Evolutionary conservation across 2,329 filamentous ascomycete genomes (phyloP), one percentile per base, ranked within the genome.

Genomic region (Penicillium sp.): DNA sequence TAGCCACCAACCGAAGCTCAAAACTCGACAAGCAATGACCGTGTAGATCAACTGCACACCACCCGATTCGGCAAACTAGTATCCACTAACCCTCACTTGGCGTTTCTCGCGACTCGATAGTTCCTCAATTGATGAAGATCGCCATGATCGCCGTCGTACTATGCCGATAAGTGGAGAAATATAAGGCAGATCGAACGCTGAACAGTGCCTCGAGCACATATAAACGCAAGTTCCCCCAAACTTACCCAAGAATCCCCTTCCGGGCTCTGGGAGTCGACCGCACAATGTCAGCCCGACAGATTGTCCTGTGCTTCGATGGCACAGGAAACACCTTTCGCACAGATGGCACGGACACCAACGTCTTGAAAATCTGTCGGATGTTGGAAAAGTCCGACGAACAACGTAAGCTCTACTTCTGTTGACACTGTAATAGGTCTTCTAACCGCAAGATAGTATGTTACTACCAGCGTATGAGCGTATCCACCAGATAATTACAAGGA

Each of bases 361-460:
- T 72, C 29, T 57, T 72, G 17, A 72, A 67, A 54, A 68, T 72
- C 10, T 72, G 67, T 54, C 64, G 67, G 6, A 68, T 70, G 65
- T 57, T 69, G 2, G 62, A 68, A 45, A 61, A 65, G 22, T 62
- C 52, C 17, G 64, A 66, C 41, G 45, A 57, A 24, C 61, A 63
- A 43, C 57, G 52, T 54, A 31, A 49, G 52, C 29, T 12, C 19
- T 3, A 19, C 7, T 6, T 24, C 2, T 7, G 22, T 4, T n/a
- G 8, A n/a, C 2, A 24, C 5, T 6, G 12, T n/a, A 13, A 22
- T 3, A 9, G 15, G 8, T 5, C 24, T 15, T n/a, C 34, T 44
- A 32, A 49, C 19, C 21, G 15, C n/a, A 28, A n/a, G 17, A 3
- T n/a, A 52, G 50, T 60, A 45, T 60, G 62, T 49, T 65, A 64